Base-by-base conservation (phyloP, 768 basidiomycete species). In the Lepiota subincarnata region DNA sequence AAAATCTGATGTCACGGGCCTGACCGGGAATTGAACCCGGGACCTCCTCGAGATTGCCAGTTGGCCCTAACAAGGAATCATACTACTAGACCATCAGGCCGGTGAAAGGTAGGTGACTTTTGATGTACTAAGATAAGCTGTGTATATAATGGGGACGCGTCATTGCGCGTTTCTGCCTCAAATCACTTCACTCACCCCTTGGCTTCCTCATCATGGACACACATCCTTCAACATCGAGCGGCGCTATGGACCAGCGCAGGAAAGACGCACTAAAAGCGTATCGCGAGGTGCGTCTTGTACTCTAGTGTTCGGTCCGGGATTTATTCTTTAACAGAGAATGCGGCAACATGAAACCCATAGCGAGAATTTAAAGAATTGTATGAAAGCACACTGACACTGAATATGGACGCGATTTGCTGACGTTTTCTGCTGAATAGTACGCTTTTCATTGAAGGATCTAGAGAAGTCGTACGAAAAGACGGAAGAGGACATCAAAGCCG, bases 401-500 rank as follows among this genome's bases (percentile, higher is more conserved):
- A 35, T 24, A 36, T 45, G 42, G 24, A 41, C 16, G 26, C 13
- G 19, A 31, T 16, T 45, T 52, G 28, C 6, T 39, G 31, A 44
- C 26, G 36, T 24, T 24, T 49, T 16, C 6, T 4, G 12, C 34
- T 42, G 31, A 55, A 6, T 59, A 98, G 95, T 98, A 57, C 84
- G 97, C 34, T 87, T 96, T 64, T 90, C 92, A 10, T 73, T 99
- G 60, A 93, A 92, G 66, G 86, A 91, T 54, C 70, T 98, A 10
- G 89, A 95, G 67, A 88, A 87, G 62, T 88, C 86, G 41, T 98
- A 83, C 64, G 91, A 84, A 60, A 94, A 96, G 78, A 96, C 93
- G 0, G 97, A 99, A 70, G 94, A 99, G 22, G 96, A 99, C 63
- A 96, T 99, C 72, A 98, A 98, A 72, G 97, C 97, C 39, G 87